A percentile compares a stretch with the other conserved stretches of the same genome.
Evolutionary conservation across 2,329 filamentous ascomycete species (phyloP).

Genomic region (Pseudogymnoascus sp.): DNA sequence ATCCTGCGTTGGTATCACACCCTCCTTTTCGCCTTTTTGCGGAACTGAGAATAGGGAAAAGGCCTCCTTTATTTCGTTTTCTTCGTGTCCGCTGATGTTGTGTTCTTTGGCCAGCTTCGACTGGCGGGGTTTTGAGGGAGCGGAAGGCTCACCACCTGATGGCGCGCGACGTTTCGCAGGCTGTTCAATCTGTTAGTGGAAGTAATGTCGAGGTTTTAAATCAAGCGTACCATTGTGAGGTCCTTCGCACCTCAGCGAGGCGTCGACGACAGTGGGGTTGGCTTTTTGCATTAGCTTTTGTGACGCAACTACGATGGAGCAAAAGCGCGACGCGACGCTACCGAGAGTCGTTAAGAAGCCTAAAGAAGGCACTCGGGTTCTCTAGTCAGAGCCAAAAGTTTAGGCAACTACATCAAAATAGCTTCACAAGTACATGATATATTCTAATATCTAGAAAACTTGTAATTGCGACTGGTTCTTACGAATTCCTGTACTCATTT

Average conservation of each 20-base stretch:
- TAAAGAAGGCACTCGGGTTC: neutral
- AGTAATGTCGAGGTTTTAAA: neutral
- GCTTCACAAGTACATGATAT: neutral
- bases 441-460: neutral
- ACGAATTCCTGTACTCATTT: neutral
- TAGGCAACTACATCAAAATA: neutral
- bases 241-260: conserved; percentile 1
- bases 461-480: neutral
- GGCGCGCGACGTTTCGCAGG: conserved; percentile 29
- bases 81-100: conserved; percentile 75
- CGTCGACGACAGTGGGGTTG: neutral
- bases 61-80: conserved; percentile 85
- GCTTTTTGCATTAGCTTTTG: conserved; percentile 7
- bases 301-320: neutral
- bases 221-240: neutral
- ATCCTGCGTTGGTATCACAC: conserved; percentile 61
- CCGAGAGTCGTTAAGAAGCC: neutral
- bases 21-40: conserved; percentile 65
- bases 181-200: neutral
- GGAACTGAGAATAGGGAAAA: conserved; percentile 71
- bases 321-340: conserved; percentile 3
- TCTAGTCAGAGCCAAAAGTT: neutral
- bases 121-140: conserved; percentile 47
- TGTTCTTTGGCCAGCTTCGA: conserved; percentile 92
- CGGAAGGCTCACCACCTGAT: conserved; percentile 15